Conservation (phyloP, 352 stramenopile species). For the Pythium phragmitis region DNA sequence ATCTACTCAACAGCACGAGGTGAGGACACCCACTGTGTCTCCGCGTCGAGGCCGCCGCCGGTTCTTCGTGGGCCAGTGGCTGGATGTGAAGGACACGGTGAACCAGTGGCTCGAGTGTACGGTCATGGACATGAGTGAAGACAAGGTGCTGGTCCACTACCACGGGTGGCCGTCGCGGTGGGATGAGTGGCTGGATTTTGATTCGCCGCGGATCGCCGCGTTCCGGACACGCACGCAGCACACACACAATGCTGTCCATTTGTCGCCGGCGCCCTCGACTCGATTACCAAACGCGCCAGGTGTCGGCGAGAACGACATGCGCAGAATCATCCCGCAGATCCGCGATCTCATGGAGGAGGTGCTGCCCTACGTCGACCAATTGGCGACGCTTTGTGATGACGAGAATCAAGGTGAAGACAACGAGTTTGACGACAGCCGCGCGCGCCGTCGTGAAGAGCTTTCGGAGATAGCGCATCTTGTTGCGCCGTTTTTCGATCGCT, state of each 20-base stretch:
- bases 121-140: slow-evolving; percentile 85
- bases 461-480: slow-evolving; percentile 71
- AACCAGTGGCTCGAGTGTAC: slow-evolving; percentile 98
- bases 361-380: slow-evolving; percentile 63
- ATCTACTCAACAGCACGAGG: neutral
- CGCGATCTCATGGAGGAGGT: slow-evolving; percentile 70
- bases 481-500: slow-evolving; percentile 76
- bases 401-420: slow-evolving; percentile 18
- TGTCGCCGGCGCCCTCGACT: slow-evolving; percentile 60
- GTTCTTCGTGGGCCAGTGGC: slow-evolving; percentile 94
- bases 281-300: slow-evolving; percentile 51
- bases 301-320: slow-evolving; percentile 44
- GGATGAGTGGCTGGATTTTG: slow-evolving; percentile 97
- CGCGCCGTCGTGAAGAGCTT: slow-evolving; percentile 32
- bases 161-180: slow-evolving; percentile 96
- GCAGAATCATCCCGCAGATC: slow-evolving; percentile 50
- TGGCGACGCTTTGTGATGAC: slow-evolving; percentile 62
- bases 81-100: slow-evolving; percentile 97
- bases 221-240: slow-evolving; percentile 93
- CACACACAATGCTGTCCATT: slow-evolving; percentile 37
- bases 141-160: slow-evolving; percentile 94
- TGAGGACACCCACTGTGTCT: slow-evolving; percentile 6
- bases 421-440: neutral
- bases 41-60: slow-evolving; percentile 38
- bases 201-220: slow-evolving; percentile 93